phyloP scores from a whole-genome alignment of 805 yeast genomes.

The Pichia exigua region DNA sequence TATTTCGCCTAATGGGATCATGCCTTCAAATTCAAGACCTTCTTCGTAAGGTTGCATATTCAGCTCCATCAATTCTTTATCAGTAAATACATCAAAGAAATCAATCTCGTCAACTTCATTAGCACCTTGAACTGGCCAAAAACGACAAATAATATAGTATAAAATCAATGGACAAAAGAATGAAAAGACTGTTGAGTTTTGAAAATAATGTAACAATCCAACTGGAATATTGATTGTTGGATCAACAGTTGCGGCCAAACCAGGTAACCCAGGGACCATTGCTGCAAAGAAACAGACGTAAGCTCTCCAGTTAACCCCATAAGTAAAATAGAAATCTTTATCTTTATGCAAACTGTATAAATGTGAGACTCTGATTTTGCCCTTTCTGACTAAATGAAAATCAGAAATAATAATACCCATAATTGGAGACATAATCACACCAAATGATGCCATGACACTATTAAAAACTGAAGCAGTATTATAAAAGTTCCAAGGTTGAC shows the following conservation, averaged over 20 bases:
- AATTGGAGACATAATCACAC: slow-evolving; percentile 32
- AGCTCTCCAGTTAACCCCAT: slow-evolving; percentile 26
- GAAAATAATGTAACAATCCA: slow-evolving; percentile 37
- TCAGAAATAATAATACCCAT: slow-evolving; percentile 33
- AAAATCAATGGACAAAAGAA: slow-evolving; percentile 33
- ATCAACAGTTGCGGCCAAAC: slow-evolving; percentile 15
- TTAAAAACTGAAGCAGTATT: slow-evolving; percentile 29
- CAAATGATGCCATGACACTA: slow-evolving; percentile 20
- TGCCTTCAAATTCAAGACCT: neutral
- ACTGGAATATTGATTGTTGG: slow-evolving; percentile 23
- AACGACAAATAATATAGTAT: slow-evolving; percentile 28
- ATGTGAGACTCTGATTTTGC: slow-evolving; percentile 24
- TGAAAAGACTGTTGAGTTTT: slow-evolving; percentile 37
- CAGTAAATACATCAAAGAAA: slow-evolving; percentile 25
- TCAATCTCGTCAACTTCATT: slow-evolving; percentile 30
- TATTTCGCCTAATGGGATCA: neutral
- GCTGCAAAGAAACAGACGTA: slow-evolving; percentile 12
- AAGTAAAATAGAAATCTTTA: slow-evolving; percentile 25
- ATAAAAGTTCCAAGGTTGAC: slow-evolving; percentile 35
- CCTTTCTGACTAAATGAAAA: slow-evolving; percentile 31
- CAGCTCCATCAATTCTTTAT: slow-evolving; percentile 25
- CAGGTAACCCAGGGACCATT: slow-evolving; percentile 18
- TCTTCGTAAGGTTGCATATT: slow-evolving; percentile 18
- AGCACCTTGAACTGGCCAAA: slow-evolving; percentile 31
- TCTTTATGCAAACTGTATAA: slow-evolving; percentile 9